A percentile compares a stretch with the other conserved stretches of the same genome.
Evolutionary conservation across 2,329 filamentous ascomycete species (phyloP).

Genomic region (Fusarium acutatum): DNA sequence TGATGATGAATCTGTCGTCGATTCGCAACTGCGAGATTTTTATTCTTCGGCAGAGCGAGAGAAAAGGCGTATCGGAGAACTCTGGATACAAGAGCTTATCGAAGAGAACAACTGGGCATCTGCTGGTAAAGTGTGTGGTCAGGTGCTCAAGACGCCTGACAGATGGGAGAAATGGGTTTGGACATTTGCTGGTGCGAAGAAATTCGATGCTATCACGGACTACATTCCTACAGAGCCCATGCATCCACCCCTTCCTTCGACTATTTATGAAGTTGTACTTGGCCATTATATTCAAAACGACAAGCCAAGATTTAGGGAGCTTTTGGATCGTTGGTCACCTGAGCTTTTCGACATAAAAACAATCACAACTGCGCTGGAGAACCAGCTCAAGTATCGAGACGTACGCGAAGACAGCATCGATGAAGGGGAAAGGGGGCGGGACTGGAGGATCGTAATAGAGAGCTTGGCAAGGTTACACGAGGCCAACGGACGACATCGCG

Average conservation of each 20-base stretch:
- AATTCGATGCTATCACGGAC: constrained; percentile 88
- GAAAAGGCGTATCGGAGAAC: constrained; percentile 88
- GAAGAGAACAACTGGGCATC: constrained; percentile 76
- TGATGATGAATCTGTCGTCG: constrained; percentile 69
- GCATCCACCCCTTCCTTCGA: constrained; percentile 78
- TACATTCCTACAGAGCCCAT: constrained; percentile 83
- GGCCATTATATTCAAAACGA: constrained; percentile 87
- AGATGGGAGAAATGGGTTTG: constrained; percentile 97
- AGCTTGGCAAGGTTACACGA: constrained; percentile 86
- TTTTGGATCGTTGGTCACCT: constrained; percentile 84
- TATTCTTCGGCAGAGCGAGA: constrained; percentile 81
- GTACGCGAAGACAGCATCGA: constrained; percentile 80
- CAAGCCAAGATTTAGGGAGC: constrained; percentile 76
- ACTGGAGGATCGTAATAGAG: constrained; percentile 92
- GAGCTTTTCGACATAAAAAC: constrained; percentile 83
- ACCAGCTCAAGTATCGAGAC: constrained; percentile 80
- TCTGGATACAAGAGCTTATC: constrained; percentile 91
- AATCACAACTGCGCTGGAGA: constrained; percentile 81
- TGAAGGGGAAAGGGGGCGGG: constrained; percentile 74
- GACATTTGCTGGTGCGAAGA: constrained; percentile 85
- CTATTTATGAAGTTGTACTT: constrained; percentile 88
- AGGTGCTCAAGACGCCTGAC: constrained; percentile 79
- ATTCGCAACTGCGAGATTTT: constrained; percentile 64
- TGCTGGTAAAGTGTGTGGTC: constrained; percentile 83
- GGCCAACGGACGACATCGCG: constrained; percentile 79